phyloP scores from a whole-genome alignment of 73 alveolate species.

The Tetrahymena thermophila region DNA sequence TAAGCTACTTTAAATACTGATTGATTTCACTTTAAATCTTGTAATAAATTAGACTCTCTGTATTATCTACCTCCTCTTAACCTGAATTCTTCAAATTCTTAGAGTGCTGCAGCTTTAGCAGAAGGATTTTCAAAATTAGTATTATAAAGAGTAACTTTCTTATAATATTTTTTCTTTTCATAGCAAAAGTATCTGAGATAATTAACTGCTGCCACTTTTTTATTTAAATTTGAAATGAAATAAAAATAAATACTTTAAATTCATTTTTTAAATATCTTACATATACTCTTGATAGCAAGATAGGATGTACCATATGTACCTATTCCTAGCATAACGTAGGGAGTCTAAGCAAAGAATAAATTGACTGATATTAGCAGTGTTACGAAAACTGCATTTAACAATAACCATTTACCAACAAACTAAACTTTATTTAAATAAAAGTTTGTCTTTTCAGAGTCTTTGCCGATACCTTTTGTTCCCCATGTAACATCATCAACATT shows the following conservation, averaged over 20 bases:
- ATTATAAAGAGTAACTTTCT: background rate
- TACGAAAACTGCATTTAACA: background rate
- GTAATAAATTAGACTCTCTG: background rate
- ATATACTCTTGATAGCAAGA: background rate
- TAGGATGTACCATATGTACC: background rate
- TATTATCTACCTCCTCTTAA: background rate
- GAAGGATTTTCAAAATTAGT: background rate
- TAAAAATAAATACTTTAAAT: background rate
- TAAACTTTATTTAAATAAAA: background rate
- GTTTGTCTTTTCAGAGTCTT: background rate
- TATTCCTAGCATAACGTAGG: background rate
- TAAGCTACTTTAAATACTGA: no score
- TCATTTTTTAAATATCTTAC: background rate
- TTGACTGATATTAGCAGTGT: background rate
- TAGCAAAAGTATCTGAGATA: background rate
- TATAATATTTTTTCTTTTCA: background rate
- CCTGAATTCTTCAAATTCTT: background rate
- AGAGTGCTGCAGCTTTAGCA: background rate
- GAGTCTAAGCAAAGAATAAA: background rate
- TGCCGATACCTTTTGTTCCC: constrained; percentile 37
- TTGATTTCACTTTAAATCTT: background rate
- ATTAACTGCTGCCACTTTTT: background rate
- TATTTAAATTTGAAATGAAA: background rate
- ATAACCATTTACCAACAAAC: background rate
- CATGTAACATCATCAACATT: constrained; percentile 37